Conservation (phyloP, 2,329 filamentous ascomycete genomes). For the Exophiala xenobiotica region DNA sequence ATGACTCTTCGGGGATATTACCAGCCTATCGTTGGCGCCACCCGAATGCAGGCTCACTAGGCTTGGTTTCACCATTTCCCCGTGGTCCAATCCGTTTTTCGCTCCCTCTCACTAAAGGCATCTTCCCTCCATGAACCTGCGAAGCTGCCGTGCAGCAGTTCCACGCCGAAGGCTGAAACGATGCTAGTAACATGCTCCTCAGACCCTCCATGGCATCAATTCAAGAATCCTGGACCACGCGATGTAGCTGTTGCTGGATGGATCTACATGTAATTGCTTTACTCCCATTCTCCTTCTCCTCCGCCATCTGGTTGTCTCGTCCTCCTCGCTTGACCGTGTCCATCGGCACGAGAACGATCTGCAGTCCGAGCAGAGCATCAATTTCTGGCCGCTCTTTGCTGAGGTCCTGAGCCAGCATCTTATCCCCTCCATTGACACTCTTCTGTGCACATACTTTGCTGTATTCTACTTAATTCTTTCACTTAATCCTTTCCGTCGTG, state of each 20-base stretch:
- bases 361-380: constrained; percentile 1
- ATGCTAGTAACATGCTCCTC: not conserved
- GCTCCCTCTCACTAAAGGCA: not conserved
- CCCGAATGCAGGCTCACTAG: constrained; percentile 13
- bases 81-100: constrained; percentile 13
- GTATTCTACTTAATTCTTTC: not conserved
- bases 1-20: constrained; percentile 5
- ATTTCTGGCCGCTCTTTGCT: not conserved
- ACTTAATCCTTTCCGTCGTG: not conserved
- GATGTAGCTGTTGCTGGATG: not conserved
- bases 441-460: not conserved
- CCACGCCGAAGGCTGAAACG: constrained; percentile 1
- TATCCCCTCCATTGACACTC: not conserved
- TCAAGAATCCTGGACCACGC: not conserved
- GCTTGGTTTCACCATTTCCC: constrained; percentile 17
- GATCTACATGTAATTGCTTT: not conserved
- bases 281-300: not conserved
- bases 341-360: not conserved
- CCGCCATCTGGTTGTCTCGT: not conserved
- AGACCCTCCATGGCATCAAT: not conserved
- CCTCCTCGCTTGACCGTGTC: not conserved
- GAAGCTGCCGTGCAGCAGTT: not conserved
- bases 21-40: constrained; percentile 16
- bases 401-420: not conserved
- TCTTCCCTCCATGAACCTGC: not conserved